A percentile compares a stretch with the other conserved stretches of the same genome.
phyloP scores from a whole-genome alignment of 75 land plant genomes.

The Ceratopteris richardii region DNA sequence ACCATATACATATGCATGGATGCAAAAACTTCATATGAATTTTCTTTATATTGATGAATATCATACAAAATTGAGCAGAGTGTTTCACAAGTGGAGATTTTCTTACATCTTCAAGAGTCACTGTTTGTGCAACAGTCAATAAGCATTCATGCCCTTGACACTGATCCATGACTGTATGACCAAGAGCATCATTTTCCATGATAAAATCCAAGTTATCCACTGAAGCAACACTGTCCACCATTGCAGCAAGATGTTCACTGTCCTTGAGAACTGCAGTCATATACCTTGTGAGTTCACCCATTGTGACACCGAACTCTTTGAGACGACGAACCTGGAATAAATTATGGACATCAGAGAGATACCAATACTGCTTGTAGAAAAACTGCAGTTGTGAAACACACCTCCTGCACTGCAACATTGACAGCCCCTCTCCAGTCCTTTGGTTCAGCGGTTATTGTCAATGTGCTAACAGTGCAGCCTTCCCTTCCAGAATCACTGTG shows the following conservation, averaged over 20 bases:
- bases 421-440: constrained; percentile 86
- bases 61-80: no score
- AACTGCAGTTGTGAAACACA: constrained; percentile 12
- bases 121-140: constrained; percentile 81
- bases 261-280: constrained; percentile 87
- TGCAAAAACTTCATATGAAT: no score
- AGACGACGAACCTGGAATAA: constrained; percentile 78
- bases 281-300: constrained; percentile 90
- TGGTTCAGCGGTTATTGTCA: constrained; percentile 92
- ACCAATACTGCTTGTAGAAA: not conserved
- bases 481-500: constrained; percentile 99
- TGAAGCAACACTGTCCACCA: constrained; percentile 95
- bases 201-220: constrained; percentile 95
- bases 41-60: no score
- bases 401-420: constrained; percentile 98
- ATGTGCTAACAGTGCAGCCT: constrained; percentile 96
- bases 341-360: not conserved
- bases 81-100: no score
- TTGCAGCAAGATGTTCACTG: constrained; percentile 95
- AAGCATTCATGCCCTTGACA: constrained; percentile 90
- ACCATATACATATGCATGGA: no score
- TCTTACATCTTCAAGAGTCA: constrained; percentile 87
- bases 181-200: constrained; percentile 98
- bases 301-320: constrained; percentile 94
- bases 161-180: constrained; percentile 97